Conservation (phyloP, 2,329 filamentous ascomycete species). For the Neodidymelliopsis sp. region DNA sequence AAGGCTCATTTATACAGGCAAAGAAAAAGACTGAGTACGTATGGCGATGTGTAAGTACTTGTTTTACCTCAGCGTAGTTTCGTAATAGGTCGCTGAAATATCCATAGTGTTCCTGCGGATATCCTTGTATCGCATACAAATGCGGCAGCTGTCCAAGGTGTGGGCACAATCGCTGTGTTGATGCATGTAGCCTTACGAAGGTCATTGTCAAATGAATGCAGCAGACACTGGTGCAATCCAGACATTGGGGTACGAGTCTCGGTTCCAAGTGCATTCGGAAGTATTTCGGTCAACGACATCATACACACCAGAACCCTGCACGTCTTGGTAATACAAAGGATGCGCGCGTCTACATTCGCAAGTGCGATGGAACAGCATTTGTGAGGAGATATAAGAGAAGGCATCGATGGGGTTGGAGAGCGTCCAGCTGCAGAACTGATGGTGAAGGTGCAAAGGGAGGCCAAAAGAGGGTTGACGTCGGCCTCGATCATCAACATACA, state of each 20-base stretch:
- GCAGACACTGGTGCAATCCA: neutral
- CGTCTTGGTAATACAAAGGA: neutral
- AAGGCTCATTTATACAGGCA: too few relatives aligned
- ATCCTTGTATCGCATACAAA: neutral
- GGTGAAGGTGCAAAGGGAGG: too few relatives aligned
- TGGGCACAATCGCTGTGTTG: neutral
- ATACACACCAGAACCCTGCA: too few relatives aligned
- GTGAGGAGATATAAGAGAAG: too few relatives aligned
- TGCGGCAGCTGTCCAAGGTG: neutral
- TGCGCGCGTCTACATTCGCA: neutral
- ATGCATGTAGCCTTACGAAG: conserved; percentile 1
- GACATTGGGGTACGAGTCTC: neutral
- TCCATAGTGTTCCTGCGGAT: neutral
- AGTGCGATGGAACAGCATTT: too few relatives aligned
- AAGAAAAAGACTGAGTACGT: conserved; percentile 13
- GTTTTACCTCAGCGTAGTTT: too few relatives aligned
- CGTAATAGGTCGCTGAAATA: neutral
- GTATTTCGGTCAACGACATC: too few relatives aligned
- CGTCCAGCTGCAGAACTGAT: too few relatives aligned
- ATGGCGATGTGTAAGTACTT: conserved; percentile 3
- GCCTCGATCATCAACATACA: too few relatives aligned
- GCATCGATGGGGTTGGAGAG: too few relatives aligned
- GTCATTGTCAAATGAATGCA: neutral
- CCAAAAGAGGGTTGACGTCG: too few relatives aligned
- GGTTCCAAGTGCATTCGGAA: neutral